These are phyloP conservation scores for Arctium lappa DNA, from an alignment of 129 eudicot species.

Conservation along the genomic window DNA sequence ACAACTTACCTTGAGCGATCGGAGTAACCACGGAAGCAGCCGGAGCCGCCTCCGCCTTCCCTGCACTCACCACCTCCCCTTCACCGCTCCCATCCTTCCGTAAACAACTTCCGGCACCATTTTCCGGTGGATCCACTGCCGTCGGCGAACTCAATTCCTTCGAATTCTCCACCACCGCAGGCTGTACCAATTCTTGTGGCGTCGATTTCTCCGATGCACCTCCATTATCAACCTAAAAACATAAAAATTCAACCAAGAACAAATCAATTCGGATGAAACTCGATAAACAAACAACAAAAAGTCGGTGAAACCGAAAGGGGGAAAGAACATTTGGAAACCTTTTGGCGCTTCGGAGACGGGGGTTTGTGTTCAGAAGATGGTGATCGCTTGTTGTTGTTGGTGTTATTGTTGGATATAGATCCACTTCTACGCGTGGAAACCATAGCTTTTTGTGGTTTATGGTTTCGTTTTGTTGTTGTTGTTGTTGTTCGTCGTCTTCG, in stretches of 20 bases:
- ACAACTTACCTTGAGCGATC: slow-evolving; percentile 42
- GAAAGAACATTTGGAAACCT: slow-evolving; percentile 27
- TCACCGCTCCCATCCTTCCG: slow-evolving; percentile 23
- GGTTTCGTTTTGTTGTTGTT: not conserved
- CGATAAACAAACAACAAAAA: not conserved
- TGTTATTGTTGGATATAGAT: slow-evolving; percentile 48
- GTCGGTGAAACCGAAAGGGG: not conserved
- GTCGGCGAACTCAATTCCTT: slow-evolving; percentile 42
- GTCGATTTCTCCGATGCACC: slow-evolving; percentile 54
- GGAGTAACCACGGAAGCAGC: slow-evolving; percentile 50
- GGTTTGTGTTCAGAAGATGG: slow-evolving; percentile 65
- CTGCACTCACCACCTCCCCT: slow-evolving; percentile 28
- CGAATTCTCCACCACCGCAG: slow-evolving; percentile 41
- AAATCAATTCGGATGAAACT: slow-evolving; percentile 2
- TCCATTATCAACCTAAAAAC: slow-evolving; percentile 44
- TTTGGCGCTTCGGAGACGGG: slow-evolving; percentile 75
- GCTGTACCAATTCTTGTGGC: slow-evolving; percentile 18
- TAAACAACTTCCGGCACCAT: slow-evolving; percentile 21
- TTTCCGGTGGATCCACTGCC: slow-evolving; percentile 52
- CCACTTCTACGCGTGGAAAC: slow-evolving; percentile 94
- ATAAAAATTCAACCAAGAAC: slow-evolving; percentile 2
- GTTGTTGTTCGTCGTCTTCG: slow-evolving; percentile 23
- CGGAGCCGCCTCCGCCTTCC: slow-evolving; percentile 44
- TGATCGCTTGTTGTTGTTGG: slow-evolving; percentile 44
- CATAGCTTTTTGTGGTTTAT: slow-evolving; percentile 37